These are phyloP conservation scores for Cyberlindnera maritima DNA, from an alignment of 805 yeast genomes.

Conservation along the genomic window DNA sequence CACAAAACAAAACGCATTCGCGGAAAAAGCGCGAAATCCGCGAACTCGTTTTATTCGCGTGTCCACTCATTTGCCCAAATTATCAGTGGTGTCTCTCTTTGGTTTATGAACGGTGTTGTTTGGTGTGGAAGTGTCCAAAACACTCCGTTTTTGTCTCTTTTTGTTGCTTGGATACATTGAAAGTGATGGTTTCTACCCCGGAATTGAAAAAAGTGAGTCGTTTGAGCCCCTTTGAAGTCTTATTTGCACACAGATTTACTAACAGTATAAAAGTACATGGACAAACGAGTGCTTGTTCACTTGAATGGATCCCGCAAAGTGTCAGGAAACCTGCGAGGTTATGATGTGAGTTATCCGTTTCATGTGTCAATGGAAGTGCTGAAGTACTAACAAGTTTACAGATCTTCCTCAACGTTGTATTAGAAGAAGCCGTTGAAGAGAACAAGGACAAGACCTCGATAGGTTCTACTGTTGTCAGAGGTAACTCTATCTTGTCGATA, in stretches of 20 bases:
- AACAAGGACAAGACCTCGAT: constrained; percentile 43
- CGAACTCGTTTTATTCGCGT: not conserved
- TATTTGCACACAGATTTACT: too few relatives aligned
- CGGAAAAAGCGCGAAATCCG: not conserved
- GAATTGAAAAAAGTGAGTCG: constrained; percentile 52
- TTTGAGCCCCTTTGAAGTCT: too few relatives aligned
- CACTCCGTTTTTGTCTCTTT: not conserved
- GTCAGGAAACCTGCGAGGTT: constrained; percentile 82
- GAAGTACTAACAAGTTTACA: constrained; percentile 17
- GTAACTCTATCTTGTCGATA: constrained; percentile 72
- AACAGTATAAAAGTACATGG: constrained; percentile 55
- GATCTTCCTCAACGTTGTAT: constrained; percentile 67
- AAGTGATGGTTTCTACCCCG: constrained; percentile 56
- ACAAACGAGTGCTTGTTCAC: constrained; percentile 68
- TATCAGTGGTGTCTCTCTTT: too few relatives aligned
- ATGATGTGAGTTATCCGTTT: constrained; percentile 42
- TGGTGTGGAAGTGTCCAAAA: too few relatives aligned
- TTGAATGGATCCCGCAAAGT: constrained; percentile 78
- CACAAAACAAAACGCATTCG: constrained; percentile 3
- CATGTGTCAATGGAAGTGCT: not conserved
- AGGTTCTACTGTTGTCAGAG: constrained; percentile 74
- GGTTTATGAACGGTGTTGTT: too few relatives aligned
- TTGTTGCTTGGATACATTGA: too few relatives aligned
- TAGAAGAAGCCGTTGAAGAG: constrained; percentile 70
- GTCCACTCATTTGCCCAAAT: too few relatives aligned